Percentiles rank a stretch among this genome's conserved stretches.
phyloP scores from a whole-genome alignment of 2,329 filamentous ascomycete species.

The Mycogone perniciosa region DNA sequence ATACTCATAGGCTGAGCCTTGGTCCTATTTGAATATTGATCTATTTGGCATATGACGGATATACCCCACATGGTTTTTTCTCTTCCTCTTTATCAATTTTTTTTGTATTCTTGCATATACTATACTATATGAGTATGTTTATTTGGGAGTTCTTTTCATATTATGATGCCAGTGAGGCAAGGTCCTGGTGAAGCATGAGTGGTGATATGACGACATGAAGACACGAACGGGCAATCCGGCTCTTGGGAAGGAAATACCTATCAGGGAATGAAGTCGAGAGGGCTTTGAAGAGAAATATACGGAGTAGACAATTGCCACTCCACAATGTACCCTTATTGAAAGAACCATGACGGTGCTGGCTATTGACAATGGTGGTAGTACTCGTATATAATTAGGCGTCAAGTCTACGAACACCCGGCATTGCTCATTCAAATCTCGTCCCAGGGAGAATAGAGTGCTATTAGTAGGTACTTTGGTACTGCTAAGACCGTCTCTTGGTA shows the following conservation, averaged over 20 bases:
- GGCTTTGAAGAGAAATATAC: not conserved
- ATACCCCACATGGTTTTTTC: constrained; percentile 22
- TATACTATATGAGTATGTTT: not conserved
- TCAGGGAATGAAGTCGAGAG: not conserved
- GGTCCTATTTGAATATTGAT: constrained; percentile 5
- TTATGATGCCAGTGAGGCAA: not conserved
- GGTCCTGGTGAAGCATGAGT: not conserved
- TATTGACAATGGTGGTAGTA: too few species aligned
- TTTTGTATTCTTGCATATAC: not conserved
- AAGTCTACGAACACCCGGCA: too few species aligned
- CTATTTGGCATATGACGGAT: constrained; percentile 24
- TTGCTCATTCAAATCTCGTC: too few species aligned
- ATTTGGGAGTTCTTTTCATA: not conserved
- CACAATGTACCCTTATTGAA: too few species aligned
- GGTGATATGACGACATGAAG: not conserved
- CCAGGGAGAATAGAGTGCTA: too few species aligned
- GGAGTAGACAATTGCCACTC: too few species aligned
- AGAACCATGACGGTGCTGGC: too few species aligned
- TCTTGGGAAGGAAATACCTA: too few species aligned
- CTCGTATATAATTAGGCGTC: too few species aligned
- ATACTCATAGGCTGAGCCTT: constrained; percentile 9
- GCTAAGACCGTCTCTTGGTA: too few species aligned
- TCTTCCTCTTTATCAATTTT: constrained; percentile 16
- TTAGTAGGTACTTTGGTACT: too few species aligned
- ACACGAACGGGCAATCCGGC: not conserved